Base-by-base conservation (phyloP, 2,329 filamentous ascomycete species). In the Penicillium rolfsii region DNA sequence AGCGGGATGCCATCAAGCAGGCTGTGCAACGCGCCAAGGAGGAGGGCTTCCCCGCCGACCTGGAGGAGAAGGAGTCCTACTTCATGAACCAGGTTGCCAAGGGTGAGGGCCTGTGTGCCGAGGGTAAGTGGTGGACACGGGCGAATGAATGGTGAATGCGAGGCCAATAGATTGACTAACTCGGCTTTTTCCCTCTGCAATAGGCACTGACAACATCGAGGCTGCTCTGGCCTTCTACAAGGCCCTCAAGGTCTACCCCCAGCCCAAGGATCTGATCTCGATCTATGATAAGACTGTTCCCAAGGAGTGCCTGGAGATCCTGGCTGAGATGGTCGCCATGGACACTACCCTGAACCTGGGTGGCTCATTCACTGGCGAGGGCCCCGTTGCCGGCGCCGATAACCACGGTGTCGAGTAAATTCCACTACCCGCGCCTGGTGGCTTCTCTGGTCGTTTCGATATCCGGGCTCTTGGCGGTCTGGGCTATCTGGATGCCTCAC, bases 211-310 rank as follows among this genome's bases (percentile, higher is more conserved):
- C 58, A 76, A 80, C 59, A 79, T 97, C 61, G 93, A 97, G 67
- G 91, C 95, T 55, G 94, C 95, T 52, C 83, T 98, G 63, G 92
- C 91, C 78, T 99, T 99, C 82, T 99, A 98, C 87, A 96, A 93
- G 85, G 95, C 93, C 48, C 86, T 99, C 69, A 99, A 99, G 86
- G 95, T 98, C 70, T 99, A 99, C 81, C 95, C 95, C 55, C 90
- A 91, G 72, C 95, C 94, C 12, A 86, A 89, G 71, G 95, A 98
- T 74, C 84, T 99, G 71, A 97, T 99, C 77, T 87, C 86, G 73
- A 97, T 99, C 79, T 99, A 99, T 80, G 95, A 99, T 80, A 97
- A 96, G 87, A 98, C 95, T 35, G 93, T 98, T 49, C 90, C 94
- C 71, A 97, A 97, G 90, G 93, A 93, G 64, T 91, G 98, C 71